These are phyloP conservation scores for Larix kaempferi DNA, from an alignment of 75 land plant species.

Conservation along the genomic window DNA sequence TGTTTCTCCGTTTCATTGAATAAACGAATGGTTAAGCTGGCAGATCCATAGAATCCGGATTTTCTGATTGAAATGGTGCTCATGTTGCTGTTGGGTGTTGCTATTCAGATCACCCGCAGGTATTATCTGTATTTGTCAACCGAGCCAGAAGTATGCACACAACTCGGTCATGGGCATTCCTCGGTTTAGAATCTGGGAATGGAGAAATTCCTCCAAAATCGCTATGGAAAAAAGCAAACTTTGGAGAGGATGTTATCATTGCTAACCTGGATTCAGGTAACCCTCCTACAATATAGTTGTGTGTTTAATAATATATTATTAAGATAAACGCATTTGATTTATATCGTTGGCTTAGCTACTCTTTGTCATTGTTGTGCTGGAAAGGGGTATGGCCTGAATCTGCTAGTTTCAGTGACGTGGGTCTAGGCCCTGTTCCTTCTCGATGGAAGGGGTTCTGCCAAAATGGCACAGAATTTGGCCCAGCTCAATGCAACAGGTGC, in stretches of 20 bases:
- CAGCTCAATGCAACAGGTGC: constrained; percentile 30
- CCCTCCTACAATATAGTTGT: background rate
- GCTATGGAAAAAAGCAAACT: constrained; percentile 34
- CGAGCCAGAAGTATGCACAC: constrained; percentile 30
- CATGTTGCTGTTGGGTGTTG: background rate
- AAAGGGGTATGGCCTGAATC: constrained; percentile 30
- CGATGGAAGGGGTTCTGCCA: constrained; percentile 61
- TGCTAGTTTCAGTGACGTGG: constrained; percentile 22
- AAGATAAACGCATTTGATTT: background rate
- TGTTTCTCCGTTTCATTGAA: background rate
- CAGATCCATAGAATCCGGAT: too few relatives aligned
- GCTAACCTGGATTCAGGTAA: constrained; percentile 41
- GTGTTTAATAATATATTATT: background rate
- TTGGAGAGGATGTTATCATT: constrained; percentile 35
- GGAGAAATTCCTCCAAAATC: constrained; percentile 5
- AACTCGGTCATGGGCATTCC: constrained; percentile 44
- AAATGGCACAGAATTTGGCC: constrained; percentile 23
- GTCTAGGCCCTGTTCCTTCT: constrained; percentile 51
- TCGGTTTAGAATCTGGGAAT: constrained; percentile 26
- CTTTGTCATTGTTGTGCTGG: background rate
- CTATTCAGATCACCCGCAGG: constrained; percentile 24
- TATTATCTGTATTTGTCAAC: constrained; percentile 37
- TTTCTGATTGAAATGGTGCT: background rate
- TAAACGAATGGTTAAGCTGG: too few relatives aligned
- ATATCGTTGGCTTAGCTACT: background rate